Evolutionary conservation across 2,329 filamentous ascomycete genomes (phyloP), one percentile per base, ranked within the genome.

Genomic region (Huntiella omanensis): DNA sequence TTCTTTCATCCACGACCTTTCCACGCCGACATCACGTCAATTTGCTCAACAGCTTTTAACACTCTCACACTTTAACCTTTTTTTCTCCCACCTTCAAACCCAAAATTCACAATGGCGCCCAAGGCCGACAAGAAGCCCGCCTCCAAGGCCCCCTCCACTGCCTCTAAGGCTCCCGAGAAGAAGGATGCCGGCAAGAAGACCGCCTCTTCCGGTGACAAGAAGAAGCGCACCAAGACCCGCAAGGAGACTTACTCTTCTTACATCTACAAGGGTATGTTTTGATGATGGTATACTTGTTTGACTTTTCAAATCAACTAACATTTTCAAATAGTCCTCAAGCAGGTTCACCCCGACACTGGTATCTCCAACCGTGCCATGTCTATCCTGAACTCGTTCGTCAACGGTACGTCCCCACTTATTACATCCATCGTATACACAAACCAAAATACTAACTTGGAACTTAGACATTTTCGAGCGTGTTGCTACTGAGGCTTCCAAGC

Each of bases 141-240:
- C 72, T 77, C 85, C 71, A 96, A 96, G 85, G 88, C 88, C 58
- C 86, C 88, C 51, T 83, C 69, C 45, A 73, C 82, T 62, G 73
- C 73, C 55, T 71, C 69, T 58, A 77, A 77, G 70, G 71, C 71
- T 53, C 72, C 71, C 49, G 87, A 95, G 79, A 95, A 95, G 83
- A 95, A 96, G 81, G 88, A 96, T 71, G 91, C 88, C 55, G 91
- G 88, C 74, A 98, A 98, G 84, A 98, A 96, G 83, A 96, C 91
- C 43, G 85, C 88, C 51, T 78, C 87, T 52, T 78, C 84, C 62
- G 91, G 91, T 54, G 91, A 96, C 59, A 96, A 96, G 86, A 98
- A 98, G 84, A 98, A 96, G 87, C 85, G 91, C 63, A 93, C 86
- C 73, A 98, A 98, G 87, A 84, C 87, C 56, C 81, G 91, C 71